Evolutionary conservation across 306 rosid species (phyloP).

Genomic region (peach (Prunus persica)): DNA sequence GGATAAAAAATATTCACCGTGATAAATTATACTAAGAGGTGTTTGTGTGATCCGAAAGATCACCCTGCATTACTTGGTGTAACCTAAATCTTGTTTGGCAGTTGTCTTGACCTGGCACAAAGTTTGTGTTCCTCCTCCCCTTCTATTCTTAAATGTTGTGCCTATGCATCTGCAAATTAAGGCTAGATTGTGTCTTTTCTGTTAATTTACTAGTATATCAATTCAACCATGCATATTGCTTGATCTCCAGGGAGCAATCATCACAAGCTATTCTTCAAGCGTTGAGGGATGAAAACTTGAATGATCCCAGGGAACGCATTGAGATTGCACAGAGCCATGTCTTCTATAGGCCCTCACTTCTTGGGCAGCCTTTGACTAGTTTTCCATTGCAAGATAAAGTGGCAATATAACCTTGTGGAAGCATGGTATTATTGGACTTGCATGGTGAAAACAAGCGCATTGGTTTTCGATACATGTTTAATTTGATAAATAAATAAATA

Average conservation of each 20-base stretch:
- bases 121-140: too few species aligned
- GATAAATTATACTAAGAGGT: neutral
- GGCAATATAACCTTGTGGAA: conserved; percentile 29
- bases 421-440: conserved; percentile 4
- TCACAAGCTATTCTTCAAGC: conserved; percentile 79
- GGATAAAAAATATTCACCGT: neutral
- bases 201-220: neutral
- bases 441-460: conserved; percentile 18
- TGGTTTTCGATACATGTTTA: conserved; percentile 16
- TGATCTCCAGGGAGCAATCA: conserved; percentile 66
- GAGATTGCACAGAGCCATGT: conserved; percentile 91
- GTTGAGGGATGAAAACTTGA: conserved; percentile 81
- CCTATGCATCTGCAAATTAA: neutral
- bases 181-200: neutral
- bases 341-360: conserved; percentile 88
- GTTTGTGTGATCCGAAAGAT: neutral
- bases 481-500: neutral
- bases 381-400: conserved; percentile 24
- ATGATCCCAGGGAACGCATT: conserved; percentile 91
- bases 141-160: neutral
- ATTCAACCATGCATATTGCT: neutral
- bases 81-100: neutral
- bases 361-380: conserved; percentile 53
- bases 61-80: neutral
- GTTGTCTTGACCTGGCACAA: too few species aligned